These are phyloP conservation scores for Paramecium pentaurelia DNA, from an alignment of 73 alveolate species.

Conservation along the genomic window DNA sequence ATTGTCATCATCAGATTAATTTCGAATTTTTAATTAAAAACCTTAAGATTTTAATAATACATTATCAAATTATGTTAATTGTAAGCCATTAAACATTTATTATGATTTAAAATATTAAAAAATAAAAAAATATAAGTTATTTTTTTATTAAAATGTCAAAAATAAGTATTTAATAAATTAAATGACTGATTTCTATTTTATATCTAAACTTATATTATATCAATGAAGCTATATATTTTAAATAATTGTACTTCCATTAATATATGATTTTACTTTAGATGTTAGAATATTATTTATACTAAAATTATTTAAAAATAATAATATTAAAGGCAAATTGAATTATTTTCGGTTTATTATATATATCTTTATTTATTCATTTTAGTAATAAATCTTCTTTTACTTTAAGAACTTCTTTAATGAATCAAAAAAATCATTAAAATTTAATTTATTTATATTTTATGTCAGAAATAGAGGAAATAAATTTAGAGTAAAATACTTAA, in stretches of 20 bases:
- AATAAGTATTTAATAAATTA: too few relatives aligned
- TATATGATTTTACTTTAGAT: neutral
- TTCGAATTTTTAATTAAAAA: neutral
- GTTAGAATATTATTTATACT: neutral
- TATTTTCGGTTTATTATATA: neutral
- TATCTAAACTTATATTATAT: too few relatives aligned
- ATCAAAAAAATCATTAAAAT: neutral
- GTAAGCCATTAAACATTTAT: neutral
- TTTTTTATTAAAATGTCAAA: neutral
- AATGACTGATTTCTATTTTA: neutral
- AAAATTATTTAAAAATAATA: too few relatives aligned
- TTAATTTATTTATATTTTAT: neutral
- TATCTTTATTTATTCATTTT: neutral
- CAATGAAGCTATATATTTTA: too few relatives aligned
- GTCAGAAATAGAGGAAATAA: conserved; percentile 19
- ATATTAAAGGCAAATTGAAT: neutral
- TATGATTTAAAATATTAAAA: neutral
- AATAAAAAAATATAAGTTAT: neutral
- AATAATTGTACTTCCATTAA: too few relatives aligned
- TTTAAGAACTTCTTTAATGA: neutral
- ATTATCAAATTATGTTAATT: neutral
- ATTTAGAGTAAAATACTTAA: neutral
- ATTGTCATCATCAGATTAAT: neutral
- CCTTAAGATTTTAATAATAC: neutral
- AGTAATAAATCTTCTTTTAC: neutral